Evolutionary conservation across 805 yeast species (phyloP).

Genomic region (Nakazawaea wyomingensis): DNA sequence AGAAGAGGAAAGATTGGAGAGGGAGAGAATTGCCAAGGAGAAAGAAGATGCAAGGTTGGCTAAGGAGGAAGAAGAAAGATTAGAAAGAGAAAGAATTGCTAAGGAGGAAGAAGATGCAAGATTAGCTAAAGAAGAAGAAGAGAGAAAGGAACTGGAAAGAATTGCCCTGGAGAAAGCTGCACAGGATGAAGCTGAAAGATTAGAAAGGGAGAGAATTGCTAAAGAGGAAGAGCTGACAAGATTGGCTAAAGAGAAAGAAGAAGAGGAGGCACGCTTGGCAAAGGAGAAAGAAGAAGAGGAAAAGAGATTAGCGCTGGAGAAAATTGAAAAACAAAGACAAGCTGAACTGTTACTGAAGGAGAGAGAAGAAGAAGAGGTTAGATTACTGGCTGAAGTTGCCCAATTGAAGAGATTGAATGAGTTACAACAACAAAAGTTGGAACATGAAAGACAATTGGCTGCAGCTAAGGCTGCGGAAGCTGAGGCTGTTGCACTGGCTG

Average conservation of each 20-base stretch:
- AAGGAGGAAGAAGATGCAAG: constrained; percentile 19
- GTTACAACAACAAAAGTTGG: constrained; percentile 34
- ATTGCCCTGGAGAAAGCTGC: constrained; percentile 30
- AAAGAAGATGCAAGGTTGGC: constrained; percentile 21
- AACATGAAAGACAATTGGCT: constrained; percentile 27
- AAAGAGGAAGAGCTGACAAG: constrained; percentile 20
- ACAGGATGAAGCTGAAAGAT: constrained; percentile 17
- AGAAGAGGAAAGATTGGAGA: constrained; percentile 28
- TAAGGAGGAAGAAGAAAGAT: constrained; percentile 17
- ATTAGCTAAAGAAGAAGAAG: constrained; percentile 17
- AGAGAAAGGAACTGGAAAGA: constrained; percentile 28
- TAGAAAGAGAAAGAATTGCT: constrained; percentile 20
- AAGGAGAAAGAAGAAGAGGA: constrained; percentile 22
- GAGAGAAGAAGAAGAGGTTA: constrained; percentile 30
- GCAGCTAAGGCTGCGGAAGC: constrained; percentile 19
- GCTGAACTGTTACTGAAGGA: constrained; percentile 17
- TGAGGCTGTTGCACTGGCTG: constrained; percentile 19
- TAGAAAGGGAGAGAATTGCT: constrained; percentile 20
- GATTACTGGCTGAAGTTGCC: constrained; percentile 33
- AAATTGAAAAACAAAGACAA: constrained; percentile 14
- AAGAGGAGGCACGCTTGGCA: constrained; percentile 21
- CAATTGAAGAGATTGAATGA: constrained; percentile 35
- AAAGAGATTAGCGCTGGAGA: constrained; percentile 30
- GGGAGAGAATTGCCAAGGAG: constrained; percentile 22
- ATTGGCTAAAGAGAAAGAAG: constrained; percentile 17